Evolutionary conservation across 345 rosid species (phyloP).

Genomic region (Melaleuca quinquenervia): DNA sequence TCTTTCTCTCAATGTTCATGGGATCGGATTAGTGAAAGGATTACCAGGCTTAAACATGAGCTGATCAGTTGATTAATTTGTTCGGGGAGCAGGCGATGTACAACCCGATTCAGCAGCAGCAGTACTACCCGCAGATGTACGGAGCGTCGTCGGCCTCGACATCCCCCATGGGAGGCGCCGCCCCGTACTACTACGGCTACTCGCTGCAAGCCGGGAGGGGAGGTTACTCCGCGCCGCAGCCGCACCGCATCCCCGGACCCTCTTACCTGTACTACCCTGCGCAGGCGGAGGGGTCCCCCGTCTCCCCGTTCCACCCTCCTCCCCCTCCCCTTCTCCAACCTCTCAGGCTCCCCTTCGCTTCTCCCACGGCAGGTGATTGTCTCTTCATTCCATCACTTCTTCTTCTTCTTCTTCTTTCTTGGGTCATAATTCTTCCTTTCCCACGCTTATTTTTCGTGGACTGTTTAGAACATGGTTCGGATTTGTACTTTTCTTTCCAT

Average conservation of each 20-base stretch:
- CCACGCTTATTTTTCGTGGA: background rate
- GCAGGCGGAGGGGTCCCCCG: constrained; percentile 23
- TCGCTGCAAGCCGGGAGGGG: constrained; percentile 47
- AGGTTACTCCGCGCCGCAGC: constrained; percentile 23
- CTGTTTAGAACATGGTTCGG: background rate
- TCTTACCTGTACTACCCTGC: constrained; percentile 47
- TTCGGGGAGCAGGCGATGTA: constrained; percentile 38
- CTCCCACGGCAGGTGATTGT: constrained; percentile 36
- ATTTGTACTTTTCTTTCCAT: background rate
- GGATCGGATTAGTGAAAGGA: background rate
- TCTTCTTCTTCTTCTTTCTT: background rate
- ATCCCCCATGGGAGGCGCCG: constrained; percentile 20
- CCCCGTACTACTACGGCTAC: constrained; percentile 59
- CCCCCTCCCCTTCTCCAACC: constrained; percentile 21
- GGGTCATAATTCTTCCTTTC: background rate
- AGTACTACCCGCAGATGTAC: constrained; percentile 47
- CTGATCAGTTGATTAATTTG: background rate
- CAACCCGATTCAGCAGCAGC: constrained; percentile 35
- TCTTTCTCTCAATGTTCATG: background rate
- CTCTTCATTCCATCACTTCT: background rate
- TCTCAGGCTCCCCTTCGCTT: constrained; percentile 15
- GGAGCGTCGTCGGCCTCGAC: constrained; percentile 24
- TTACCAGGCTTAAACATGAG: background rate
- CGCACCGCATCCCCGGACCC: constrained; percentile 25
- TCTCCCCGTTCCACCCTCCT: constrained; percentile 21